Evolutionary conservation across 2,329 filamentous ascomycete species (phyloP).

Genomic region (Gnomoniopsis sp.): DNA sequence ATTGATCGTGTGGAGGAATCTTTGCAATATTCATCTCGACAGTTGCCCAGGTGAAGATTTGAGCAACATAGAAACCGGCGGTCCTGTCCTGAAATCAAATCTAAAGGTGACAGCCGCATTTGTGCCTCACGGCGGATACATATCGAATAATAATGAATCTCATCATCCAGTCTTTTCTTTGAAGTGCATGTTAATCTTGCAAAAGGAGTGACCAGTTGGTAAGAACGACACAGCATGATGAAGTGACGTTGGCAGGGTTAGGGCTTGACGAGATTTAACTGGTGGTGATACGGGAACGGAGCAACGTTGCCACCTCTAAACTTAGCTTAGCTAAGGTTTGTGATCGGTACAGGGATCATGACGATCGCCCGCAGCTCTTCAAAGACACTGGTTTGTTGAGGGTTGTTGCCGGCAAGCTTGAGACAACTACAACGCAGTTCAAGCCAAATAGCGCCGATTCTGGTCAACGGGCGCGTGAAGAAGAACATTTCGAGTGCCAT

Average conservation of each 20-base stretch:
- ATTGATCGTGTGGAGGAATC: too few relatives aligned
- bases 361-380: background rate
- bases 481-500: background rate
- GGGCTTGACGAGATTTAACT: background rate
- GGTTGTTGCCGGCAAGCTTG: background rate
- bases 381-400: background rate
- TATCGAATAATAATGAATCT: background rate
- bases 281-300: background rate
- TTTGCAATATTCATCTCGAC: too few relatives aligned
- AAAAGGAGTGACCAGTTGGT: background rate
- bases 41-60: too few relatives aligned
- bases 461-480: background rate
- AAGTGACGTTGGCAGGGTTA: slow-evolving; percentile 9
- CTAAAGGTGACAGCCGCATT: background rate
- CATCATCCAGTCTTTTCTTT: too few relatives aligned
- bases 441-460: background rate
- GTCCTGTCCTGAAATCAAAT: too few relatives aligned
- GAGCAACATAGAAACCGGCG: too few relatives aligned
- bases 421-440: background rate
- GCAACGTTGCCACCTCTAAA: too few relatives aligned
- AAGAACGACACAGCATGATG: background rate
- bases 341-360: background rate
- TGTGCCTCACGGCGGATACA: background rate
- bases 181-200: background rate
- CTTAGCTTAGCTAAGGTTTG: too few relatives aligned